These are phyloP conservation scores for Dioscorea dumetorum DNA, from an alignment of 106 monocot genomes.

Conservation along the genomic window DNA sequence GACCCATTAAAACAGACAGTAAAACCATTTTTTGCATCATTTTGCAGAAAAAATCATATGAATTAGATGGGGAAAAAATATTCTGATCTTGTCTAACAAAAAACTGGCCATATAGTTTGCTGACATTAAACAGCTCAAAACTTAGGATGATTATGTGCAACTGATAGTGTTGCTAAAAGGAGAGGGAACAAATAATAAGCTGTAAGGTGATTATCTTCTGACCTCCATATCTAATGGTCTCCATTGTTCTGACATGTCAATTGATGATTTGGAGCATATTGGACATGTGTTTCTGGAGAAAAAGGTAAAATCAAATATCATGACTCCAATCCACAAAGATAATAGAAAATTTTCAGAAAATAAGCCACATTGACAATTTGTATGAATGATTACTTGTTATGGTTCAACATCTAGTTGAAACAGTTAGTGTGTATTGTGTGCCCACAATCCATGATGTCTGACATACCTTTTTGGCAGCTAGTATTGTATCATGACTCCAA, in stretches of 20 bases:
- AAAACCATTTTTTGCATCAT: too few species aligned
- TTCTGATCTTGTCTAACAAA: background rate
- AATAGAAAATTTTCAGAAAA: background rate
- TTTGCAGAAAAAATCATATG: too few species aligned
- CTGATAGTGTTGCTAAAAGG: background rate
- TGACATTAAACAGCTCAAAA: background rate
- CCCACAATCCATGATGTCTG: conserved; percentile 64
- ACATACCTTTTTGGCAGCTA: too few species aligned
- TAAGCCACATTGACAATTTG: background rate
- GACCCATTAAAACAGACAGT: too few species aligned
- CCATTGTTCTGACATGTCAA: conserved; percentile 39
- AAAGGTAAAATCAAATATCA: conserved; percentile 3
- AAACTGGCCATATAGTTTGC: background rate
- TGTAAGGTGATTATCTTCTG: background rate
- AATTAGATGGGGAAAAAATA: too few species aligned
- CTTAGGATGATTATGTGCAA: background rate
- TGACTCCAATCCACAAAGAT: background rate
- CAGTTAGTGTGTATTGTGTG: conserved; percentile 73
- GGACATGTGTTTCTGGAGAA: conserved; percentile 40
- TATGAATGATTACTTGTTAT: conserved; percentile 39
- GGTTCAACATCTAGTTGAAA: conserved; percentile 41
- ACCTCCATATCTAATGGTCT: conserved; percentile 45
- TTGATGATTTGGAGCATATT: conserved; percentile 47
- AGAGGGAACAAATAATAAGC: background rate
- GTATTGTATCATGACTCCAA: too few species aligned